phyloP scores from a whole-genome alignment of 495 filamentous ascomycete species.

The Neurospora hispaniola region DNA sequence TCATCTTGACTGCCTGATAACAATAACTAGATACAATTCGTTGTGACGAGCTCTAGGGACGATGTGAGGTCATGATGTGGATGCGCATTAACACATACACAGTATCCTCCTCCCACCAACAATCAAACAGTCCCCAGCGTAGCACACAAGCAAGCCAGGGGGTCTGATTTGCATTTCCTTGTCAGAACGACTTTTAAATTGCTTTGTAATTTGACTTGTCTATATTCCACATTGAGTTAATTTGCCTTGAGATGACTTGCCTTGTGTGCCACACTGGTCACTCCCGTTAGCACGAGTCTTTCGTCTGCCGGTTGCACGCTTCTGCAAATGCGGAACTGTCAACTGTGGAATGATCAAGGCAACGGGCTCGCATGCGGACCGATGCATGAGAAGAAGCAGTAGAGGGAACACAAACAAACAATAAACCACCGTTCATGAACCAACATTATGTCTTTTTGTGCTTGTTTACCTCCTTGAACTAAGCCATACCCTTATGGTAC shows the following conservation, averaged over 20 bases:
- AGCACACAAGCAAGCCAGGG: too few relatives aligned
- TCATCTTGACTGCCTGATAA: background rate
- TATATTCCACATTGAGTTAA: too few relatives aligned
- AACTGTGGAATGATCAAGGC: background rate
- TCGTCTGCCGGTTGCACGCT: background rate
- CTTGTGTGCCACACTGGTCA: too few relatives aligned
- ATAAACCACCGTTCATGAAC: background rate
- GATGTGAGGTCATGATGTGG: background rate
- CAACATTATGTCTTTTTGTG: background rate
- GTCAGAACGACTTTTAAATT: too few relatives aligned
- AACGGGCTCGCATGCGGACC: background rate
- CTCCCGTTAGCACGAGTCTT: background rate
- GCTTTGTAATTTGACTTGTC: too few relatives aligned
- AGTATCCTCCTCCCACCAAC: background rate
- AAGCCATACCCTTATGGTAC: background rate
- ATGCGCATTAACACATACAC: background rate
- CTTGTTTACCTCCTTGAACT: background rate
- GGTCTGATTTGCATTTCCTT: too few relatives aligned
- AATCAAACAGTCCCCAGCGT: background rate
- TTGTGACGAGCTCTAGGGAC: background rate
- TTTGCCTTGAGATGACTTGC: too few relatives aligned
- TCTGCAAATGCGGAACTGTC: background rate
- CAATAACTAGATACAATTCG: background rate
- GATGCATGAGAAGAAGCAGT: background rate
- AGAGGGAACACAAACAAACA: background rate